Base-by-base conservation (phyloP, 2,329 filamentous ascomycete genomes). In the Colletotrichum salicis region DNA sequence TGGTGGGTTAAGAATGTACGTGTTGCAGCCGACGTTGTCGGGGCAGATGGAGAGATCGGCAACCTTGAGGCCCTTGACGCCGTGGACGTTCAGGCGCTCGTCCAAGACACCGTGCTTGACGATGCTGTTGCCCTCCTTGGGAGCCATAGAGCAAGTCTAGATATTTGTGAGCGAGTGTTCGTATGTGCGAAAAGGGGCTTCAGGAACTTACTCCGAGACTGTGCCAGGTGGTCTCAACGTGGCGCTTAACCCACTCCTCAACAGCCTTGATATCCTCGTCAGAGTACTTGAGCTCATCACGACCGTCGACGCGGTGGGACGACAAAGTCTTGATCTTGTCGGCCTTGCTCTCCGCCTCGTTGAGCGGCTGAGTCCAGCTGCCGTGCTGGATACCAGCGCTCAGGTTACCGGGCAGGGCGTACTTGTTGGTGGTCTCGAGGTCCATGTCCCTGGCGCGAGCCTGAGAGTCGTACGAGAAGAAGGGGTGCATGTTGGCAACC, bases 41-140 rank as follows among this genome's bases (percentile, higher is more conserved):
- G 93, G 92, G 81, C 92, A 94, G 84, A 94, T 93, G 62, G 87
- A 91, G 56, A 94, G 81, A 80, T 95, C 93, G 13, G 92, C 92
- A 29, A 94, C 92, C 87, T 94, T 94, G 76, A 95, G 87, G 19
- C 91, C 90, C 85, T 93, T 88, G 75, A 94, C 92, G 63, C 92
- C 93, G 78, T 94, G 91, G 3, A 95, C 92, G 75, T 94, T 94
- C 67, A 95, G 87, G 71, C 92, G 89, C 81, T 94, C 92, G 78
- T 95, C 93, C 48, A 95, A 82, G 0, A 95, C 93, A 71, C 93
- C 93, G 77, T 94, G 92, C 84, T 93, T 93, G 80, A 95, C 92
- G 77, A 95, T 93, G 77, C 88, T 91, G 84, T 94, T 95, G 71
- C 93, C 93, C 77, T 94, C 88, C 72, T 83, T 87, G 5, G 93